Conservation (phyloP, 2,329 filamentous ascomycete genomes). For the Sarocladium kiliense region DNA sequence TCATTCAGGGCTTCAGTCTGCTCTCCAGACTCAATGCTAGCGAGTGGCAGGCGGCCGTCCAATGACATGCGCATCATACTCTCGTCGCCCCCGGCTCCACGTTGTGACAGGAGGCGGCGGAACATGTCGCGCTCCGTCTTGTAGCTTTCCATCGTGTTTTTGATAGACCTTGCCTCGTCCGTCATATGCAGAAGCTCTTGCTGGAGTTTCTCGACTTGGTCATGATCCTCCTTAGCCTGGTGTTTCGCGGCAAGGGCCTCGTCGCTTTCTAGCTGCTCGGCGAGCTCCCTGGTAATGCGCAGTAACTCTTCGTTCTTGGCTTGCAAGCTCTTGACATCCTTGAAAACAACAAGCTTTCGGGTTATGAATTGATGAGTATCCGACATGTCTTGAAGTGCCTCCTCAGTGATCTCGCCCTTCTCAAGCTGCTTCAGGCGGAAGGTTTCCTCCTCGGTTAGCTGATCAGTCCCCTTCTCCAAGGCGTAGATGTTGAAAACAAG, state of each 20-base stretch:
- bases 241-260: conserved; percentile 68
- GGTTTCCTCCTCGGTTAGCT: conserved; percentile 66
- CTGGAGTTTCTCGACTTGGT: conserved; percentile 69
- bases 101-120: conserved; percentile 82
- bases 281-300: conserved; percentile 76
- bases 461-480: conserved; percentile 70
- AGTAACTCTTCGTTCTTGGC: conserved; percentile 83
- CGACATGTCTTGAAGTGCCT: conserved; percentile 67
- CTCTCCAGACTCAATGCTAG: conserved; percentile 51
- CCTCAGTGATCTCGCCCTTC: conserved; percentile 67
- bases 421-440: conserved; percentile 73
- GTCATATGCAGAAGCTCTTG: conserved; percentile 69
- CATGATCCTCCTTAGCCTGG: conserved; percentile 58
- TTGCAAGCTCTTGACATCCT: conserved; percentile 77
- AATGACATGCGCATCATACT: conserved; percentile 69
- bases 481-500: conserved; percentile 83
- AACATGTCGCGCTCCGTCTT: conserved; percentile 97
- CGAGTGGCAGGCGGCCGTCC: conserved; percentile 52
- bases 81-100: conserved; percentile 55
- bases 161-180: conserved; percentile 79
- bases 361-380: conserved; percentile 87
- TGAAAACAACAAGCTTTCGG: conserved; percentile 84
- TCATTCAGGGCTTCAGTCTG: conserved; percentile 62
- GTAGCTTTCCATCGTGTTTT: conserved; percentile 83
- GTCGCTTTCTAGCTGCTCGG: conserved; percentile 85